Percentiles rank a stretch among this genome's conserved stretches.
Conservation (phyloP, 176 grass and related monocot species). For the Avena sativa region DNA sequence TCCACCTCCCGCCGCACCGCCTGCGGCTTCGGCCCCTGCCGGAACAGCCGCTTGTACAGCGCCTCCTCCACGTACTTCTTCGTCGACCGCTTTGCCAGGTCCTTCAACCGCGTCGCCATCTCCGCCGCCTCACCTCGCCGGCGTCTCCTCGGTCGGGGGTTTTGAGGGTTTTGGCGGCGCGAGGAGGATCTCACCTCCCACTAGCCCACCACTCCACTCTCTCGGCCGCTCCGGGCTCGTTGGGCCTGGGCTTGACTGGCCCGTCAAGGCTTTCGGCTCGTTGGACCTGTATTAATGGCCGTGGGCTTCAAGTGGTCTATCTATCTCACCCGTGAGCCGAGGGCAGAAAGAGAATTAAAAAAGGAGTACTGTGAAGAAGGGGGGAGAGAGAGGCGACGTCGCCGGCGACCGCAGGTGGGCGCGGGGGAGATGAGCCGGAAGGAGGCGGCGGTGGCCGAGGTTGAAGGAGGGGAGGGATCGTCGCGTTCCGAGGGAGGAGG, state of each 20-base stretch:
- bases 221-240: neutral
- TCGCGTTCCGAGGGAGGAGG: conserved; percentile 52
- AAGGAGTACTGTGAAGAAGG: neutral
- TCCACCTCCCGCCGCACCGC: conserved; percentile 78
- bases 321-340: neutral
- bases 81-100: conserved; percentile 66
- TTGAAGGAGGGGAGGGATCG: conserved; percentile 32
- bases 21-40: conserved; percentile 64
- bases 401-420: conserved; percentile 44
- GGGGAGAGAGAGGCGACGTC: conserved; percentile 27
- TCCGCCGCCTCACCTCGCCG: conserved; percentile 16
- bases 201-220: neutral
- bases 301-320: conserved; percentile 13
- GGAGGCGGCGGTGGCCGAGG: conserved; percentile 37
- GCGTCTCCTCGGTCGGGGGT: conserved; percentile 32
- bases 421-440: conserved; percentile 51
- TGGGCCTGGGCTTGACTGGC: conserved; percentile 1
- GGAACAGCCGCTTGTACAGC: conserved; percentile 80
- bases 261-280: neutral
- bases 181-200: conserved; percentile 21
- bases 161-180: conserved; percentile 56
- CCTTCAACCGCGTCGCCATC: conserved; percentile 78
- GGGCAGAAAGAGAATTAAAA: conserved; percentile 29
- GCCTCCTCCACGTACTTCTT: conserved; percentile 89
- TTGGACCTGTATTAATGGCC: conserved; percentile 3